phyloP scores from a whole-genome alignment of 1,139 yeast genomes.

The Yamadazyma conglobata region DNA sequence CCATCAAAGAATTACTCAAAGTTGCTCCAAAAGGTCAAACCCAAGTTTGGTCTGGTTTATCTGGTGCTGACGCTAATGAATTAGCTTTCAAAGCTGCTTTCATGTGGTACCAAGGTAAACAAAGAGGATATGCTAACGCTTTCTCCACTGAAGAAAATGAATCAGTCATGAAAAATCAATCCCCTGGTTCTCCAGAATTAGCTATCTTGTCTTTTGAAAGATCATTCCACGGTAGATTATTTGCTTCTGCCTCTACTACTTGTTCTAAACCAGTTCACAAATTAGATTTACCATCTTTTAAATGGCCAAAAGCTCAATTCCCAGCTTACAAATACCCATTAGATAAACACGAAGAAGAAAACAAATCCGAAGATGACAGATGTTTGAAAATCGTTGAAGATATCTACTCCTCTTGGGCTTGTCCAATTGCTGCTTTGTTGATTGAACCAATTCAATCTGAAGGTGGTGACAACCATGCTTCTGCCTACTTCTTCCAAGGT shows the following conservation, averaged over 20 bases:
- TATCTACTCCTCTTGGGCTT: constrained; percentile 51
- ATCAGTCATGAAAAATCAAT: constrained; percentile 61
- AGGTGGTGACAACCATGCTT: constrained; percentile 74
- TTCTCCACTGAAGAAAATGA: constrained; percentile 60
- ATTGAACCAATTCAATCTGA: constrained; percentile 75
- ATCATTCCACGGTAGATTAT: constrained; percentile 81
- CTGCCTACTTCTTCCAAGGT: constrained; percentile 59
- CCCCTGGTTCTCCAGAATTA: constrained; percentile 75
- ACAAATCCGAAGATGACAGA: constrained; percentile 62
- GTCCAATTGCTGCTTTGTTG: constrained; percentile 68
- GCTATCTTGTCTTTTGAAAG: constrained; percentile 70
- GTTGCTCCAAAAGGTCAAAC: constrained; percentile 72
- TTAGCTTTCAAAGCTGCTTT: constrained; percentile 83
- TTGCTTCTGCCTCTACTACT: constrained; percentile 76
- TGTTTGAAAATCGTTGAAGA: constrained; percentile 60
- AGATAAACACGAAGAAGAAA: constrained; percentile 50
- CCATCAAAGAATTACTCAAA: constrained; percentile 53
- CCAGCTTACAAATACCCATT: constrained; percentile 74
- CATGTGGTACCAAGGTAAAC: constrained; percentile 64
- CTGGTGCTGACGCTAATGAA: constrained; percentile 85
- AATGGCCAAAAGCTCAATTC: constrained; percentile 86
- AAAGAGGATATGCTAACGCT: constrained; percentile 47
- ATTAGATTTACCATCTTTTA: constrained; percentile 78
- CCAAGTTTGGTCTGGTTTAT: constrained; percentile 69
- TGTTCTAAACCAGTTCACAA: constrained; percentile 82